Percentiles rank a stretch among this genome's conserved stretches.
These are phyloP conservation scores for Evernia prunastri DNA, from an alignment of 495 filamentous ascomycete genomes.

Conservation along the genomic window DNA sequence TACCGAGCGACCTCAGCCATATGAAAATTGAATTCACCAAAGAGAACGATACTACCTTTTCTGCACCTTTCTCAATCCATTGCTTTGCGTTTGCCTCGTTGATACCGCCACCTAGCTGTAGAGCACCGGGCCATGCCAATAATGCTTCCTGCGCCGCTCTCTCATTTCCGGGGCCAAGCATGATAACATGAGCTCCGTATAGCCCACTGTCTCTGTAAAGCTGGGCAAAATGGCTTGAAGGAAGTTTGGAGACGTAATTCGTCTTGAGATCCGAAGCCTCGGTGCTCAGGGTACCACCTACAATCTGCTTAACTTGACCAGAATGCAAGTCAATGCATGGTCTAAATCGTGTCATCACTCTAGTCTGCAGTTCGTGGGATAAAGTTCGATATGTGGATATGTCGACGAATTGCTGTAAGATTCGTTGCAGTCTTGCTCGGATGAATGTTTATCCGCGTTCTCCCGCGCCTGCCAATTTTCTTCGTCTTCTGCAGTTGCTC, in stretches of 20 bases:
- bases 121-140: constrained; percentile 61
- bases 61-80: constrained; percentile 85
- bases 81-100: constrained; percentile 71
- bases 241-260: constrained; percentile 79
- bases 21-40: not conserved
- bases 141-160: constrained; percentile 72
- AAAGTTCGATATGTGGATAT: not conserved
- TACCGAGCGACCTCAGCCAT: constrained; percentile 37
- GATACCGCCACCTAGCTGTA: constrained; percentile 91
- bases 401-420: not conserved
- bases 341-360: constrained; percentile 81
- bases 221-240: constrained; percentile 68
- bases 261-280: constrained; percentile 64
- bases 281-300: constrained; percentile 80
- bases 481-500: not conserved
- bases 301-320: constrained; percentile 95
- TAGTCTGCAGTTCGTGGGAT: not conserved
- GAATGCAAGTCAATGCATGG: constrained; percentile 97
- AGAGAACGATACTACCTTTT: constrained; percentile 56
- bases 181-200: constrained; percentile 85
- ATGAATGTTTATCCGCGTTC: not conserved
- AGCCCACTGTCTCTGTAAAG: constrained; percentile 71
- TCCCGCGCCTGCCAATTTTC: not conserved
- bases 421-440: not conserved
- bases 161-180: constrained; percentile 84